Base-by-base conservation (phyloP, 2,329 filamentous ascomycete genomes). In the Diplocarpon mali region DNA sequence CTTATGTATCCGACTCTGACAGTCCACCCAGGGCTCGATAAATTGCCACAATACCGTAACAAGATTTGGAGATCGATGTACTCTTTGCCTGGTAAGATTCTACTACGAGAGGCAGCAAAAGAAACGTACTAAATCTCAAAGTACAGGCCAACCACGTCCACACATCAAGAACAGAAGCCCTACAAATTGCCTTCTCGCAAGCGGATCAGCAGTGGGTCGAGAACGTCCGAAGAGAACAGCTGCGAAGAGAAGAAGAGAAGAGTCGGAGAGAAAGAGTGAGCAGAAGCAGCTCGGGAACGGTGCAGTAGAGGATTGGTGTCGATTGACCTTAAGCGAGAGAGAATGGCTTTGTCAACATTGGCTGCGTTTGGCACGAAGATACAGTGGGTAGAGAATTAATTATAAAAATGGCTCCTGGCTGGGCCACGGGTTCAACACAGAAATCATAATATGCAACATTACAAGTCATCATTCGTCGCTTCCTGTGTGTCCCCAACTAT, bases 21-120 rank as follows among this genome's bases (percentile, higher is more conserved):
- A 29, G 31, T 16, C 8, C 20, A 12, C 44, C 8, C 37, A 66
- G 64, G 58, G 60, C 54, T 62, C 60, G 11, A 59, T 62, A 45
- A 60, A 62, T 46, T 66, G 64, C 57, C 62, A 60, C 42, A 65
- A 65, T 44, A 58, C 52, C 2, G 64, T 65, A 20, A 46, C 50
- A 34, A 59, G 55, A 36, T 66, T 66, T 39, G 64, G 64, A 9
- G 62, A 65, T 28, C 50, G 61, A 32, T 66, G 64, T 52, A 61
- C 58, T 50, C 57, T 64, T 17, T 66, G 64, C 45, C 50, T 60
- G 14, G 62, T 64, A 48, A 51, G 60, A 50, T 11, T 24, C 9
- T 11, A n/a, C 7, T 28, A 11, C 11, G 3, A 36, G 13, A 24
- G 28, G 8, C 10, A 44, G 24, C 14, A 41, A 14, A 35, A 16